Evolutionary conservation across 129 eudicot species (phyloP).

Genomic region (Flaveria linearis): DNA sequence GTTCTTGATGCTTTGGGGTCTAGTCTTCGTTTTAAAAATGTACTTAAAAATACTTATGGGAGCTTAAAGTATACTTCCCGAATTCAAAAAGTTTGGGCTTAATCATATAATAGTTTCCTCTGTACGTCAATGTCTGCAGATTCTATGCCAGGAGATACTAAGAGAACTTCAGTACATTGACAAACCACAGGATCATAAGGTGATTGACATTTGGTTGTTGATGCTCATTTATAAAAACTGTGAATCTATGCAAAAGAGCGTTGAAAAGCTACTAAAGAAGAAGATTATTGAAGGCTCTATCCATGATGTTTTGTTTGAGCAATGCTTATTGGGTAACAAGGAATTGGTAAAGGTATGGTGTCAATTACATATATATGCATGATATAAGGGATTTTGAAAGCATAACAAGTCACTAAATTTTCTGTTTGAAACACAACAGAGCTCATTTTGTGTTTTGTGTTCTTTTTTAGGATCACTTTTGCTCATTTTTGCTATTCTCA

Average conservation of each 20-base stretch:
- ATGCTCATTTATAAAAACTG: constrained; percentile 62
- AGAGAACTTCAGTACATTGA: constrained; percentile 69
- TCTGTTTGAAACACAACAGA: constrained; percentile 12
- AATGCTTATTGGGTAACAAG: constrained; percentile 69
- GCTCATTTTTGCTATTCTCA: constrained; percentile 61
- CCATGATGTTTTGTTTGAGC: constrained; percentile 60
- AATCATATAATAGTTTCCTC: constrained; percentile 12
- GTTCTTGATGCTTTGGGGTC: constrained; percentile 77
- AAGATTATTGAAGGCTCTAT: constrained; percentile 69
- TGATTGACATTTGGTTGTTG: constrained; percentile 82
- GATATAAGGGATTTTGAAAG: constrained; percentile 16
- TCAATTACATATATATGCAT: constrained; percentile 11
- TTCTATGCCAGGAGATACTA: constrained; percentile 72
- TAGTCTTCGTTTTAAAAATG: constrained; percentile 74
- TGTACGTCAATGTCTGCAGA: constrained; percentile 41
- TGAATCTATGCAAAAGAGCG: constrained; percentile 71
- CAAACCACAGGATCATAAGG: constrained; percentile 70
- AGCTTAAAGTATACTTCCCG: constrained; percentile 8
- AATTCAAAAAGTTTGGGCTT: background rate
- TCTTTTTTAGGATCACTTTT: constrained; percentile 58
- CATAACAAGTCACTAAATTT: background rate
- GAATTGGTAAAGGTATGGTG: constrained; percentile 67
- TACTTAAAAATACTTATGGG: constrained; percentile 30
- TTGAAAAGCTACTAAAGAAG: constrained; percentile 67
- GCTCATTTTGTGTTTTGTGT: constrained; percentile 19